Base-by-base conservation (phyloP, 1,284 basidiomycete species). In the Ceraceosorus guamensis region DNA sequence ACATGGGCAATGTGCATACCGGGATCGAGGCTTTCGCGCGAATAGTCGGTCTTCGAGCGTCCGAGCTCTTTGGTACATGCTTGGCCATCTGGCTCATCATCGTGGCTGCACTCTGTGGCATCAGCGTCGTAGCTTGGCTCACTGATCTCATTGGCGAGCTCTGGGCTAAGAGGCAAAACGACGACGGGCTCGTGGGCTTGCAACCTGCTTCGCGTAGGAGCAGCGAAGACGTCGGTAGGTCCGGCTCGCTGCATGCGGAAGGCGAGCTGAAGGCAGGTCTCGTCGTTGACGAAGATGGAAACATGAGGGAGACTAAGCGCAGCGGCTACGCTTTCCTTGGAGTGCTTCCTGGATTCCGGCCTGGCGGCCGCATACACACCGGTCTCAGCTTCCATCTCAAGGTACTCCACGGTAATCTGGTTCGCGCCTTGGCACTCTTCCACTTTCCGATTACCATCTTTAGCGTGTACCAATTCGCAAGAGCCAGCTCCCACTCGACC, bases 381-480 rank as follows among this genome's bases (percentile, higher is more conserved):
- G 24, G 24, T 24, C 24, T 24, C 24, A 41, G 11, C 39, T 41
- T 41, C 39, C 70, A 70, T 30, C 55, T 60, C 10, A 60, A 55
- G 49, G 61, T 63, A 57, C 57, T 71, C 47, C 85, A 88, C 65
- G 92, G 92, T 48, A 97, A 96, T 77, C 83, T 97, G 52, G 83
- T 92, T 54, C 86, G 93, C 52, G 81, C 93, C 56, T 82, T 97
- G 46, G 81, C 92, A 53, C 81, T 93, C 43, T 97, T 96, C 79
- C 92, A 96, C 78, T 83, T 96, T 18, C 92, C 92, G 8, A 82
- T 97, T 65, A 93, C 90, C 39, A 84, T 91, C 53, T 91, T 93
- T 76, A 89, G 89, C 5, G 85, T 84, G 60, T 95, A 89, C 75
- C 86, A 91, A 69, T 86, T 92, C 80, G 83, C 84, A 4, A 78